These are phyloP conservation scores for Dicorynia guianensis DNA, from an alignment of 306 rosid species.

Conservation along the genomic window DNA sequence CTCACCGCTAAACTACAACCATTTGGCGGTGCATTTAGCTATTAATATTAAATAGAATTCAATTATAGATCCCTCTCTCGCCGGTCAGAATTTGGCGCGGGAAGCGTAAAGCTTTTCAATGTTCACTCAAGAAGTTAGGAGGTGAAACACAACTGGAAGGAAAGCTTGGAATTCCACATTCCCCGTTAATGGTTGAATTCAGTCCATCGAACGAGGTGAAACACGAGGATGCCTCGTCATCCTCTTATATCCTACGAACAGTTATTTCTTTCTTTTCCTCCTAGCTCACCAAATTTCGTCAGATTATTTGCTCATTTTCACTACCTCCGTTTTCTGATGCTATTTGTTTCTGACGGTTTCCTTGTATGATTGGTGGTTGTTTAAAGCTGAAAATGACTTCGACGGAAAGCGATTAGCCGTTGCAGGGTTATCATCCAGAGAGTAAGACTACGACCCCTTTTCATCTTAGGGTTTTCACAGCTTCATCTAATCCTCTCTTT, in stretches of 20 bases:
- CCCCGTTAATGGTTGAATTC: conserved; percentile 16
- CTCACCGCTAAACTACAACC: conserved; percentile 43
- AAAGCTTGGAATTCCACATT: too few species aligned
- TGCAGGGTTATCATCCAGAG: conserved; percentile 60
- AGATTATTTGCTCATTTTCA: background rate
- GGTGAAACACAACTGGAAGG: too few species aligned
- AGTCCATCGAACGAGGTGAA: background rate
- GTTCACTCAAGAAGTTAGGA: too few species aligned
- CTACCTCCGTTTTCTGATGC: background rate
- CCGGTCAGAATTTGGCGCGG: too few species aligned
- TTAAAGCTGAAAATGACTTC: conserved; percentile 44
- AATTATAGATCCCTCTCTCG: too few species aligned
- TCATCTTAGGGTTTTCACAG: conserved; percentile 34
- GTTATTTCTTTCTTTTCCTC: conserved; percentile 21
- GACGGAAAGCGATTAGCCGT: conserved; percentile 62
- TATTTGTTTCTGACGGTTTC: conserved; percentile 48
- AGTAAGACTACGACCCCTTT: conserved; percentile 49
- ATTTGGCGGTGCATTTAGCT: background rate
- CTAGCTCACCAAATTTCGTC: background rate
- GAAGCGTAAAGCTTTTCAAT: too few species aligned
- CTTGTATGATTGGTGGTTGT: conserved; percentile 76
- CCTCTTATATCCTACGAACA: conserved; percentile 36
- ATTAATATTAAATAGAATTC: too few species aligned
- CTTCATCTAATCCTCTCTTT: background rate
- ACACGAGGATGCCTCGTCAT: conserved; percentile 3